Base-by-base conservation (phyloP, 2,329 filamentous ascomycete species). In the Exserohilum rostratum region DNA sequence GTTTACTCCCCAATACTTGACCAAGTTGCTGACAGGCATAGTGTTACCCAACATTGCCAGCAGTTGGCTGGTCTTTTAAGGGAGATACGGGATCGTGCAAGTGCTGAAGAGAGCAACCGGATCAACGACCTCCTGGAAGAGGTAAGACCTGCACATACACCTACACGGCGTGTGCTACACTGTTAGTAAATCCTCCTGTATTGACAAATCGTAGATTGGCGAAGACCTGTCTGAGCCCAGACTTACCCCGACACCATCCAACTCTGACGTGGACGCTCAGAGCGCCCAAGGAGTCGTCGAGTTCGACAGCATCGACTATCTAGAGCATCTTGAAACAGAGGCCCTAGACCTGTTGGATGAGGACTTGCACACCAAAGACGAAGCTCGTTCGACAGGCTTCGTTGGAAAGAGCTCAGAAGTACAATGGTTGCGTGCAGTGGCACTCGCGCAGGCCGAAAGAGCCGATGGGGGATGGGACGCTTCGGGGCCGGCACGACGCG, bases 371-470 rank as follows among this genome's bases (percentile, higher is more conserved):
- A 55, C 58, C 10, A 62, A 61, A 30, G 62, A 69, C 7, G 58
- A 55, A 29, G 62, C 65, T 20, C 61, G 65, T 6, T 66, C 71
- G 4, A 72, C 70, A 5, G 71, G 72, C 2, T 74, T 74, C 48
- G 48, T 74, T n/a, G 72, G 71, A 2, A 67, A 64, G 30, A 68
- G 60, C 34, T 74, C 71, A 1, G 71, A 73, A 27, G 55, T 72
- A 10, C 67, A 71, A 25, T 74, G 72, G 71, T 39, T 73, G 22
- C 69, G 69, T 18, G 55, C 61, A 35, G 65, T 65, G 12, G 52
- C 58, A 12, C 52, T 68, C 29, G 58, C 69, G 1, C 64, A 68
- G 4, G 43, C 56, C 3, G 67, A 70, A 20, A 59, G 57, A 46
- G 12, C 12, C 6, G 55, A 65, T 9, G 53, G 60, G 5, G 61